A percentile compares a stretch with the other conserved stretches of the same genome.
Conservation (phyloP, 2,329 filamentous ascomycete genomes). For the Botrytis squamosa region DNA sequence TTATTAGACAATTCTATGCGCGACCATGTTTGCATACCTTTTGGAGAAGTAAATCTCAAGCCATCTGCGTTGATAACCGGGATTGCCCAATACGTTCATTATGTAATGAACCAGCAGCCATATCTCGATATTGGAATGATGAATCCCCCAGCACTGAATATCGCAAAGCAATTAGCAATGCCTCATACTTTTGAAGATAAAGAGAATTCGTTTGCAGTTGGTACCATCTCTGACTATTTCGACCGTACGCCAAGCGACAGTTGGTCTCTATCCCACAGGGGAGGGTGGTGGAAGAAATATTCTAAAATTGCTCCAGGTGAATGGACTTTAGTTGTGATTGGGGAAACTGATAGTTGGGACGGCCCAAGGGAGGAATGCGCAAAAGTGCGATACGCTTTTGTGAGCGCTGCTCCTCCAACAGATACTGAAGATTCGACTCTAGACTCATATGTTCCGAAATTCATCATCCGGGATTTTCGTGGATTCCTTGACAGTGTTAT, state of each 20-base stretch:
- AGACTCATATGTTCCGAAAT: not conserved
- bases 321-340: conserved; percentile 3
- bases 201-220: not conserved
- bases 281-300: conserved; percentile 1
- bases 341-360: not conserved
- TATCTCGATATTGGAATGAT: not conserved
- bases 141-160: not conserved
- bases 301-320: conserved; percentile 1
- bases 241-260: not conserved
- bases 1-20: not conserved
- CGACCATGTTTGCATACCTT: not conserved
- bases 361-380: not conserved
- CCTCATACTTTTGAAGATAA: not conserved
- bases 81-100: not conserved
- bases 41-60: not conserved
- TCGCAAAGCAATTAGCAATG: conserved; percentile 6
- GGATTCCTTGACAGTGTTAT: not conserved
- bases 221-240: not conserved
- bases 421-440: not conserved
- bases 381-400: conserved; percentile 4
- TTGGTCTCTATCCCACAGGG: not conserved
- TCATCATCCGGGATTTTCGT: conserved; percentile 6
- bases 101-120: not conserved
- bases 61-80: conserved; percentile 5
- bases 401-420: not conserved